Percentiles rank a stretch among this genome's conserved stretches.
Evolutionary conservation across 352 stramenopile species (phyloP).

Genomic region (Globisporangium rhizosaccharum): DNA sequence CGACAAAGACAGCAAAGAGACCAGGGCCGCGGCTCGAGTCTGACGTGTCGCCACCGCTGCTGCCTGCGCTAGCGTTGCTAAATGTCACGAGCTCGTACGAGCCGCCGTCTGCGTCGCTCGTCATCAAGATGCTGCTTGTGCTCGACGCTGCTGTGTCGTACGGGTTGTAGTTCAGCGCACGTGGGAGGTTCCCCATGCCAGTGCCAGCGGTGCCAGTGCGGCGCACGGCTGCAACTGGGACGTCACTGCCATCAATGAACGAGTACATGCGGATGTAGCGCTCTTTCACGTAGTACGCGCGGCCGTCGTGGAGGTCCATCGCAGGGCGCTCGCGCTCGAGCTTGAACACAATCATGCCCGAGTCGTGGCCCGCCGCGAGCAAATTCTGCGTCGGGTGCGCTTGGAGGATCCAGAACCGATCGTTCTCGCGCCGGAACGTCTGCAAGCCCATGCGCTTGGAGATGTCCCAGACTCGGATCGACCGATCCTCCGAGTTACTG

Average conservation of each 20-base stretch:
- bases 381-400: constrained; percentile 97
- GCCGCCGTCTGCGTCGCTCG: constrained; percentile 94
- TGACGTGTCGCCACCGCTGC: constrained; percentile 70
- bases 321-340: constrained; percentile 95
- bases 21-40: constrained; percentile 93
- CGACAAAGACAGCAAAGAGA: constrained; percentile 96
- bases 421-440: constrained; percentile 98
- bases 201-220: constrained; percentile 61
- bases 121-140: constrained; percentile 92
- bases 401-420: constrained; percentile 98
- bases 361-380: constrained; percentile 98
- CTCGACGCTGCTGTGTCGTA: constrained; percentile 90
- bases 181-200: constrained; percentile 91
- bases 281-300: constrained; percentile 97
- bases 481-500: constrained; percentile 98
- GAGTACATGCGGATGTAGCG: constrained; percentile 97
- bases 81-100: constrained; percentile 98
- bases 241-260: constrained; percentile 80
- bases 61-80: constrained; percentile 40
- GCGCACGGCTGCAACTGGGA: constrained; percentile 66
- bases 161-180: constrained; percentile 94
- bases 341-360: constrained; percentile 99
- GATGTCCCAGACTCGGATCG: constrained; percentile 99
- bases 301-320: constrained; percentile 83
- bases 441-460: constrained; percentile 98